Conservation (phyloP, 441 rosid genomes). For the Lepidium campestre region DNA sequence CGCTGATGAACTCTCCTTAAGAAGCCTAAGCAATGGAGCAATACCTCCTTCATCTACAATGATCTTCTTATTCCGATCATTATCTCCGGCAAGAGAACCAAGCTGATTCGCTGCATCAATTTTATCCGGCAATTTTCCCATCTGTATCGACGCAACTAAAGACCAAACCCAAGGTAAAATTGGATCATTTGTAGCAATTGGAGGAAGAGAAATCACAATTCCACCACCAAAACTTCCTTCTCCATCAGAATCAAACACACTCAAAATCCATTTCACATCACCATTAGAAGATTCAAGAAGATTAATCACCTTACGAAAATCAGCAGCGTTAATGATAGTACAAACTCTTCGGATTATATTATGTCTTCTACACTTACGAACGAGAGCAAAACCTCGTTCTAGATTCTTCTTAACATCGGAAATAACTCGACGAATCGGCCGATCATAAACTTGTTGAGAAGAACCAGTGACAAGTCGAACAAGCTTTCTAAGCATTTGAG, state of each 20-base stretch:
- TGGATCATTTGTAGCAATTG: constrained; percentile 64
- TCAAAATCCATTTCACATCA: constrained; percentile 55
- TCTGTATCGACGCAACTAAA: constrained; percentile 40
- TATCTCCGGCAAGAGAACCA: constrained; percentile 48
- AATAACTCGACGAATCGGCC: constrained; percentile 51
- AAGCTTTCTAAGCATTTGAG: constrained; percentile 48
- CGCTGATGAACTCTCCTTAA: constrained; percentile 40
- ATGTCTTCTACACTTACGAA: constrained; percentile 51
- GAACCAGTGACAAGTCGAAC: constrained; percentile 35
- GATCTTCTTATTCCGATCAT: constrained; percentile 58
- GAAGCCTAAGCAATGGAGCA: constrained; percentile 43
- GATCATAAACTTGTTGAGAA: constrained; percentile 45
- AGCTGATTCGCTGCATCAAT: constrained; percentile 53
- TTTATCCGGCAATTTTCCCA: constrained; percentile 42
- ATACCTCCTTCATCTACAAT: constrained; percentile 66
- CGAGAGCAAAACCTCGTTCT: constrained; percentile 36
- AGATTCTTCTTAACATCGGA: constrained; percentile 46
- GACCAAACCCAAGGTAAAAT: constrained; percentile 70
- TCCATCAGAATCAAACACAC: constrained; percentile 37
- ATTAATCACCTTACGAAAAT: constrained; percentile 44
- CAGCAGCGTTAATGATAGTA: constrained; percentile 43
- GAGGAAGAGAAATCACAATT: constrained; percentile 50
- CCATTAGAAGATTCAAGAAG: constrained; percentile 57
- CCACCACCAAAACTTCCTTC: constrained; percentile 43
- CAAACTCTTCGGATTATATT: constrained; percentile 42